These are phyloP conservation scores for Sporodiniella umbellata DNA, from an alignment of 371 early-diverging fungal genomes.

Conservation along the genomic window DNA sequence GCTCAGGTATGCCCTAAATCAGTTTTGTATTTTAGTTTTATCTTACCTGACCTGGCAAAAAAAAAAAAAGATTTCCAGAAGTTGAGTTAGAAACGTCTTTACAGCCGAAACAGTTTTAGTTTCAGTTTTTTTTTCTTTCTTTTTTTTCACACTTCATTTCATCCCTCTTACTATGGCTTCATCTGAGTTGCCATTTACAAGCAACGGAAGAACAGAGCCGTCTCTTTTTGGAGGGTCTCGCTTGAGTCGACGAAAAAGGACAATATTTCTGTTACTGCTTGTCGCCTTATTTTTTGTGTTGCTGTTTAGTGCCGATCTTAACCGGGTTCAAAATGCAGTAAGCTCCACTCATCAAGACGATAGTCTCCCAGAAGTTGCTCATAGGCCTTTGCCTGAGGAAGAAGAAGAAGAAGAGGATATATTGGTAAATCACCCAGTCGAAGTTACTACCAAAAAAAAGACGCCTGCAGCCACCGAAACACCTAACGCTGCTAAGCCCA, in stretches of 20 bases:
- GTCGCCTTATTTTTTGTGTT: constrained; percentile 14
- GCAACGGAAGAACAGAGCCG: constrained; percentile 5
- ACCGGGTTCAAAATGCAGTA: not conserved
- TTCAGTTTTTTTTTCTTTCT: not conserved
- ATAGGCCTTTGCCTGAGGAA: too few relatives aligned
- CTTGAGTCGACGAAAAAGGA: constrained; percentile 16
- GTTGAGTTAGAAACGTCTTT: too few relatives aligned
- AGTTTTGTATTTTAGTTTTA: too few relatives aligned
- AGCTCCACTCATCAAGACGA: not conserved
- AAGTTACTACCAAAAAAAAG: not conserved
- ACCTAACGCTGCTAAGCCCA: not conserved
- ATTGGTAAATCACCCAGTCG: constrained; percentile 3
- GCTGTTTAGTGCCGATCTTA: constrained; percentile 21
- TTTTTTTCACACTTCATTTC: not conserved
- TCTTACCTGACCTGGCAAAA: too few relatives aligned
- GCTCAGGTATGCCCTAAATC: too few relatives aligned
- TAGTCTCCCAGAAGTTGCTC: too few relatives aligned
- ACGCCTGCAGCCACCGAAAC: not conserved
- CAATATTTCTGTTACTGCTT: constrained; percentile 12
- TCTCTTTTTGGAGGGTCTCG: constrained; percentile 14
- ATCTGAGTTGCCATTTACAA: constrained; percentile 24
- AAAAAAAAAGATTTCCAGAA: too few relatives aligned
- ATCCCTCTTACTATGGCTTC: not conserved
- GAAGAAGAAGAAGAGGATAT: not conserved
- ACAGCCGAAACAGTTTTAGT: too few relatives aligned